A percentile compares a stretch with the other conserved stretches of the same genome.
These are phyloP conservation scores for Tylopilus subfusipes DNA, from an alignment of 768 basidiomycete species.

Conservation along the genomic window DNA sequence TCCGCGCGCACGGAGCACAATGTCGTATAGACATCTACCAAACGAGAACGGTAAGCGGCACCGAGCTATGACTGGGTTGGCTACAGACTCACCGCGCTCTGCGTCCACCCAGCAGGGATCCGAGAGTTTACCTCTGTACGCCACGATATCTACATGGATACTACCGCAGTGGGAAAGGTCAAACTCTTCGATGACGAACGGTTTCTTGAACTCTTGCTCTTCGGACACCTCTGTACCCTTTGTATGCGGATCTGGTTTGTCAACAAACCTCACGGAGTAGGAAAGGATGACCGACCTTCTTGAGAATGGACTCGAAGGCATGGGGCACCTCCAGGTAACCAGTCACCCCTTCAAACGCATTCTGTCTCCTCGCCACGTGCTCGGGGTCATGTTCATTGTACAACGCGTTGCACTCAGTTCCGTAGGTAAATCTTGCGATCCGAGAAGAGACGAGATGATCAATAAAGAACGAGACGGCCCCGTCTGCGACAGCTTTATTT, in stretches of 20 bases:
- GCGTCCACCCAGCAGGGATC: slow-evolving; percentile 8
- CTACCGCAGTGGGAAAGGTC: slow-evolving; percentile 12
- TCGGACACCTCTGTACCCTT: slow-evolving; percentile 14
- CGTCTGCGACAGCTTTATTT: slow-evolving; percentile 17
- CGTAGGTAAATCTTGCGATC: slow-evolving; percentile 11
- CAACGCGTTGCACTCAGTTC: slow-evolving; percentile 12
- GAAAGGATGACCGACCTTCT: neutral
- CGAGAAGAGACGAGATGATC: slow-evolving; percentile 13
- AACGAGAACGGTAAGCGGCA: neutral
- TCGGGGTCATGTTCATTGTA: slow-evolving; percentile 9
- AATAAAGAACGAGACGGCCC: slow-evolving; percentile 10
- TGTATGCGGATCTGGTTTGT: neutral
- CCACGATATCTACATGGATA: slow-evolving; percentile 15
- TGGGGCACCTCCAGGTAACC: slow-evolving; percentile 8
- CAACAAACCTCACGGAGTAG: neutral
- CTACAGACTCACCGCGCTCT: slow-evolving; percentile 6
- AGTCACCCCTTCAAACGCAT: slow-evolving; percentile 8
- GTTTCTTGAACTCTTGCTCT: slow-evolving; percentile 16
- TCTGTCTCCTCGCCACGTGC: slow-evolving; percentile 2
- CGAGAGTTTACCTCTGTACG: slow-evolving; percentile 6
- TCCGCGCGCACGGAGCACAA: slow-evolving; percentile 11
- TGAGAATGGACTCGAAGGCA: slow-evolving; percentile 11
- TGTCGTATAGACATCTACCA: slow-evolving; percentile 7
- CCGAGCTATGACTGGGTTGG: no score
- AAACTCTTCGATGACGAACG: slow-evolving; percentile 12